Evolutionary conservation across 148 eudicot genomes (phyloP), one percentile per base, ranked within the genome.

Genomic region (Arctostaphylos glauca): DNA sequence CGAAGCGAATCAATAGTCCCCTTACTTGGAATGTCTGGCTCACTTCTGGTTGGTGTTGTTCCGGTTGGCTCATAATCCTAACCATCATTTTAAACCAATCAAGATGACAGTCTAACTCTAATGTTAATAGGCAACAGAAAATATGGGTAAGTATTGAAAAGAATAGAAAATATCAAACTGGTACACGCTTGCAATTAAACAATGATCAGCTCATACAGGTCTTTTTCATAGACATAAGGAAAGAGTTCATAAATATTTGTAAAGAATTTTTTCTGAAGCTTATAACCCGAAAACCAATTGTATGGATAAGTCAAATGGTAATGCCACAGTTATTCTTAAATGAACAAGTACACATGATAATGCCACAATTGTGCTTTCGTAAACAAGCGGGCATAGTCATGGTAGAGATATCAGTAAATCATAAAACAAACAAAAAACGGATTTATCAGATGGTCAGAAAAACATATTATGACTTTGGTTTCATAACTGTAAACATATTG

Each of bases 1-100:
- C 94, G 88, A 14, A 96, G 90, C 6, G 98, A 92, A 67, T 94
- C 98, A 19, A 96, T 94, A 0, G 90, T 89, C n/a, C 90, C 93
- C 86, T 92, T 93, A 83, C 91, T 91, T 46, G 99, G 99, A 66
- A 96, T 80, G 16, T 96, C 98, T 18, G 90, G 87, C 84, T 96
- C 99, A 58, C 85, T 77, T 85, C 92, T 90, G 50, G 81, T 76
- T 56, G 99, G 98, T 75, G 99, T 94, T 23, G 90, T 84, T 38
- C 99, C 98, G 1, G 94, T 94, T 84, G 95, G 93, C 86, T 96
- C 96, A 77, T 96, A 96, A 41, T 96, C 99, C 99, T 96, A 87
- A 46, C 60, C 79, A 50, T 23, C 62, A 44, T 47, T 25, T 14
- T 80, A 16, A 25, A 66, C 8, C 74, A 83, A 53, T 70, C 47